Percentiles rank a stretch among this genome's conserved stretches.
Conservation (phyloP, 2,329 filamentous ascomycete genomes). For the Dendrostoma leiphaemia region DNA sequence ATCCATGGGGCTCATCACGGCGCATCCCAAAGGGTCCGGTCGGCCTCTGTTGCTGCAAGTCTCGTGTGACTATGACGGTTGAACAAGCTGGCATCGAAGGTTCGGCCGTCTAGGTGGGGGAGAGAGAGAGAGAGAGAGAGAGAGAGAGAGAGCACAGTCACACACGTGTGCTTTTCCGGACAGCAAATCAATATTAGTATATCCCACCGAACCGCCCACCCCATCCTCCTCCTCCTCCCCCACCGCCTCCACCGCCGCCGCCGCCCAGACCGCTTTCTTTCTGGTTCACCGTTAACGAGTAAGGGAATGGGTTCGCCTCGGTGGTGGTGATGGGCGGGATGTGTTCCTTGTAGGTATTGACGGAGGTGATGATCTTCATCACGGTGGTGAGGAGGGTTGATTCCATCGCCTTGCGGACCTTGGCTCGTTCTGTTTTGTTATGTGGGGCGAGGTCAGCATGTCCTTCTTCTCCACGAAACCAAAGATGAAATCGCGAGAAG, state of each 20-base stretch:
- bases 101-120: too few species aligned
- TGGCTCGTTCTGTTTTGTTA: constrained; percentile 68
- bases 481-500: too few species aligned
- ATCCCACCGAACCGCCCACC: constrained; percentile 11
- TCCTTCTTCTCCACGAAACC: not conserved
- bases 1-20: too few species aligned
- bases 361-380: constrained; percentile 85
- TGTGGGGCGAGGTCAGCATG: too few species aligned
- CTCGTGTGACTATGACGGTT: too few species aligned
- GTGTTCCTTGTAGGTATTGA: constrained; percentile 88
- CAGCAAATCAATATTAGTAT: constrained; percentile 11
- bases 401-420: constrained; percentile 88
- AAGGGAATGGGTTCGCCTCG: constrained; percentile 85
- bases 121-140: too few species aligned
- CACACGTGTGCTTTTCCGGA: too few species aligned
- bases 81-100: too few species aligned
- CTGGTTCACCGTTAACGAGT: constrained; percentile 86
- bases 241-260: not conserved
- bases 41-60: too few species aligned
- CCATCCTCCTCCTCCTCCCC: not conserved
- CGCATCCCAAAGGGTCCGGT: too few species aligned
- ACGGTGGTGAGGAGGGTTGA: constrained; percentile 82
- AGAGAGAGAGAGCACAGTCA: too few species aligned
- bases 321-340: constrained; percentile 95
- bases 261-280: constrained; percentile 45